Base-by-base conservation (phyloP, 108 stramenopile species). In the Cyclotella distinguenda region DNA sequence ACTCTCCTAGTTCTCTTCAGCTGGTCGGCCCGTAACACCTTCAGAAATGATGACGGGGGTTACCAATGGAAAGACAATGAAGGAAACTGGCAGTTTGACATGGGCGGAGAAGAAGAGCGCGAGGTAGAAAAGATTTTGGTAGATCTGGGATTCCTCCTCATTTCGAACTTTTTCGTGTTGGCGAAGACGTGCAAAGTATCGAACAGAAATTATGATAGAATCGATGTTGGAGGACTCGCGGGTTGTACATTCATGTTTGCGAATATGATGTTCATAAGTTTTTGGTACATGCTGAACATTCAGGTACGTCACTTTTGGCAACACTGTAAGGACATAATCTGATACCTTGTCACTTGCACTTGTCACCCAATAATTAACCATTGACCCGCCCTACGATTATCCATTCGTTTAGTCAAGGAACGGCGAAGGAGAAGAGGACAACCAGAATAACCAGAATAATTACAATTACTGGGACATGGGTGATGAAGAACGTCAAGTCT, bases 221-320 rank as follows among this genome's bases (percentile, higher is more conserved):
- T 65, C 45, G 47, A 65, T 28, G 26, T 52, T 1, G 64, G 64
- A 4, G 64, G 47, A 5, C 30, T 65, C 12, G 64, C 64, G n/a
- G 64, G 43, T 49, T 65, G 46, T 40, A 65, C 50, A 0, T 52
- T 39, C 15, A 53, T 65, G 51, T 52, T 65, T 40, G 36, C 36
- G 4, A 25, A 52, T 30, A 65, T 65, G 64, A 35, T 65, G 3
- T 65, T 65, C 26, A 42, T 52, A 0, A 65, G 64, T 18, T 65
- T 65, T 65, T 65, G 50, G 64, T 65, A 65, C 34, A 40, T 53
- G 44, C 32, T 65, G 4, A 65, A 65, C 31, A 49, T 65, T 65
- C 51, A 43, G 64, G 51, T 53, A 23, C 15, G 64, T 32, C 19
- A 52, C 26, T 31, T 27, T 30, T 50, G 19, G 7, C 8, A 27